Percentiles rank a stretch among this genome's conserved stretches.
Conservation (phyloP, 2,329 filamentous ascomycete genomes). For the Ophiostoma australiae region DNA sequence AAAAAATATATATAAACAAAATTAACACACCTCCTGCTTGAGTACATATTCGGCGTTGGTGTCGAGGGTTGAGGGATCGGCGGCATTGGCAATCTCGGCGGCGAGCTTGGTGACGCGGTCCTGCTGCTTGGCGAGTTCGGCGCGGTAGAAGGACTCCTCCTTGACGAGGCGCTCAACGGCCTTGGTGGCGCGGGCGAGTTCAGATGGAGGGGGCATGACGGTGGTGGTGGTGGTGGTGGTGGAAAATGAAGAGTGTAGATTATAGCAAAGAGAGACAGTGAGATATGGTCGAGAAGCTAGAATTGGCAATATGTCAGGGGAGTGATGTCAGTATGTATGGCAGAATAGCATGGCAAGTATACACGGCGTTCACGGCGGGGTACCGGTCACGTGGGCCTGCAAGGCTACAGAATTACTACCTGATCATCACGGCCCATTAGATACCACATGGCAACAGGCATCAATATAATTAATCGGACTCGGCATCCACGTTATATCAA, state of each 20-base stretch:
- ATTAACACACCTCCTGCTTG: constrained; percentile 71
- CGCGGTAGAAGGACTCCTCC: constrained; percentile 86
- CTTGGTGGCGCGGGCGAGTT: constrained; percentile 72
- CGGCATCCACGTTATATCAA: too few relatives aligned
- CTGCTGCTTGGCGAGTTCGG: constrained; percentile 73
- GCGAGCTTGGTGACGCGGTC: constrained; percentile 65
- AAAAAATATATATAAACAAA: background rate
- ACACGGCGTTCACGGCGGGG: background rate
- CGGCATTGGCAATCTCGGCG: constrained; percentile 48
- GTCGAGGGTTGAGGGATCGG: constrained; percentile 49
- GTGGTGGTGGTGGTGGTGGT: background rate
- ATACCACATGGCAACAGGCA: background rate
- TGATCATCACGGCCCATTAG: too few relatives aligned
- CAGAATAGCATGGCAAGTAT: background rate
- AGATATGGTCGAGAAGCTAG: background rate
- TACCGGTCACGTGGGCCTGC: background rate
- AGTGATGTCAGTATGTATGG: background rate
- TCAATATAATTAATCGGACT: background rate
- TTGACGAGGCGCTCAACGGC: constrained; percentile 81
- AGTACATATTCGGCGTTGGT: constrained; percentile 73
- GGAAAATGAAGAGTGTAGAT: background rate
- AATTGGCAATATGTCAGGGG: background rate
- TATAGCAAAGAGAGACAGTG: too few relatives aligned
- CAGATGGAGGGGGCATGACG: constrained; percentile 68
- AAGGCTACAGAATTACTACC: background rate